Evolutionary conservation across 1,284 basidiomycete genomes (phyloP), one percentile per base, ranked within the genome.

Genomic region (Lentinula novae-zelandiae): DNA sequence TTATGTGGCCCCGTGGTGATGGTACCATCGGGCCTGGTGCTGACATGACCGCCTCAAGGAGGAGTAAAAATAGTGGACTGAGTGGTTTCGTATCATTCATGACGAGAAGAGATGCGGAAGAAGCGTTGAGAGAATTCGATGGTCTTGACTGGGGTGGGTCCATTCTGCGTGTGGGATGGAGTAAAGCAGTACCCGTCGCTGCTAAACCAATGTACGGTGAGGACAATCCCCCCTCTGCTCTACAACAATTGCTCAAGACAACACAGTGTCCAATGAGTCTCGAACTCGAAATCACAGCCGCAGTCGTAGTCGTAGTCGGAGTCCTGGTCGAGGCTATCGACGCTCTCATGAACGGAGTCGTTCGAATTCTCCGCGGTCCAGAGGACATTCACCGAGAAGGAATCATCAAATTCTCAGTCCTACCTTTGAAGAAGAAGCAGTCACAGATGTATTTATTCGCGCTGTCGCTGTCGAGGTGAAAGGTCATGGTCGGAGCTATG

Each of bases 71-170:
- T 63, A 70, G 84, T 8, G 92, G 92, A 10, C 77, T 98, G 42
- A 93, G 92, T 63, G 96, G 96, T 0, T 99, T 98, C 68, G 96
- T 99, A 3, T 92, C 95, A 0, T 99, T 89, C 74, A 97, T 98
- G 94, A 90, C 86, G 63, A 84, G 96, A 39, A 83, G 83, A 62
- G 94, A 96, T 69, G 96, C 97, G 2, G 95, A 98, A 70, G 77
- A 74, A 40, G 96, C 95, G 1, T 78, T 96, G 17, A 85, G 88
- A 22, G 89, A 96, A 69, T 83, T 92, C 55, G 96, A 98, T 68
- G 95, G 95, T 0, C 87, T 88, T 62, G 91, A 95, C 54, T 98
- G 95, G 95, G 92, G 90, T 61, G 95, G 94, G 0, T 89, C 82
- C 42, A 72, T 92, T 27, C 75, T 99, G 17, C 83, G 92, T 31